Base-by-base conservation (phyloP, 1,284 basidiomycete genomes). In the Ganoderma leucocontextum region DNA sequence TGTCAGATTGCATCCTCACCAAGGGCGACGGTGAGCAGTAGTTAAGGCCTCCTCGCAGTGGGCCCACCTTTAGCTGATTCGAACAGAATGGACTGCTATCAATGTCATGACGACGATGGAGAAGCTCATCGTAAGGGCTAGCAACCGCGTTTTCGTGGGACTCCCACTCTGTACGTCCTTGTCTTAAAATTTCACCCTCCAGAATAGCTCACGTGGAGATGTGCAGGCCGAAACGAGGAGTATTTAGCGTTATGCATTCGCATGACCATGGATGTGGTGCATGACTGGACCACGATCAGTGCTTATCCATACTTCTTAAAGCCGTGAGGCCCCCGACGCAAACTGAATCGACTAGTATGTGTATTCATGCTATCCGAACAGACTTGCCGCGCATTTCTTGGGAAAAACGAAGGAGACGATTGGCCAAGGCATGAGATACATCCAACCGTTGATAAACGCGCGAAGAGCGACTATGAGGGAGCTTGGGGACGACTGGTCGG, bases 121-220 rank as follows among this genome's bases (percentile, higher is more conserved):
- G 25, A 57, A 75, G 19, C 67, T 79, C 33, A 68, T 77, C 17
- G 72, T 73, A 9, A 69, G 77, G 7, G 72, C 68, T 13, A 77
- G 73, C 66, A 75, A 74, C 52, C 74, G 78, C 4, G 67, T 76
- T 8, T 79, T 79, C 53, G 75, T 79, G n/a, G 78, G 77, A 2
- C 62, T 74, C 3, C 75, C 77, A 15, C 29, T 71, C 0, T 79
- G 78, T 78, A 59, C 25, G 75, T 70, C 1, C 7, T 6, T 22
- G n/a, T n/a, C n/a, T n/a, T n/a, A n/a, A n/a, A n/a, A 36, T 25
- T 35, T 7, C 3, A 17, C 2, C 22, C 41, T 17, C 2, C 17
- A 25, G 0, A 12, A 9, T 15, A 62, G 41, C 41, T 42, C 41
- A 42, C 2, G 2, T 4, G 22, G 0, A 17, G 8, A 42, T 9